phyloP scores from a whole-genome alignment of 371 early-diverging fungal genomes.

The Blyttiomyces sp. region DNA sequence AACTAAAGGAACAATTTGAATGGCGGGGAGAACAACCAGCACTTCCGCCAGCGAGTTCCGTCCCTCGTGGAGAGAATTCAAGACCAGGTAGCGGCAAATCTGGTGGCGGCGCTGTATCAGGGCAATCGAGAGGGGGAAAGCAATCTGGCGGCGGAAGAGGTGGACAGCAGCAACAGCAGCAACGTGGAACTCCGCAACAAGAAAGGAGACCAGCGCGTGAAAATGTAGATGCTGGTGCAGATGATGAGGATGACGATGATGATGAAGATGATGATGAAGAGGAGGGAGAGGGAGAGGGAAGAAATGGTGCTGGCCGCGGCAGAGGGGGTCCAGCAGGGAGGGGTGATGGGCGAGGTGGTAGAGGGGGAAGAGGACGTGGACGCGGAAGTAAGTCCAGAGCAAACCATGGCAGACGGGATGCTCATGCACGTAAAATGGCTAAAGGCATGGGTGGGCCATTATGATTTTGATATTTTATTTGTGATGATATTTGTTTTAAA shows the following conservation, averaged over 20 bases:
- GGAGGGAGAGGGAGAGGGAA: not conserved
- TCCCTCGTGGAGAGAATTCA: no score
- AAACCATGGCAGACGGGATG: slow-evolving; percentile 31
- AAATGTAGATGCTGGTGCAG: not conserved
- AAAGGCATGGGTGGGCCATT: slow-evolving; percentile 24
- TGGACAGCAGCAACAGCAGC: not conserved
- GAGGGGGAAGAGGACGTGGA: slow-evolving; percentile 12
- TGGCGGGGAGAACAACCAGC: slow-evolving; percentile 41
- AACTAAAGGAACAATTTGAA: slow-evolving; percentile 60
- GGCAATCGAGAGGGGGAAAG: no score
- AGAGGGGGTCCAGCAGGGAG: slow-evolving; percentile 11
- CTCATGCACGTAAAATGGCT: slow-evolving; percentile 29
- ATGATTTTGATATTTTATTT: no score
- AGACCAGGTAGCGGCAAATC: no score
- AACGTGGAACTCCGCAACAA: not conserved
- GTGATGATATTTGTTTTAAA: no score
- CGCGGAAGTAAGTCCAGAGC: no score
- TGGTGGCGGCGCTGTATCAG: no score
- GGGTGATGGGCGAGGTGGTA: slow-evolving; percentile 11
- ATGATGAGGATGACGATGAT: slow-evolving; percentile 1
- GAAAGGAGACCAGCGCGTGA: not conserved
- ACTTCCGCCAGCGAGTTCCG: not conserved
- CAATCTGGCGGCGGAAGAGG: no score
- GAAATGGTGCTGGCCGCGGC: slow-evolving; percentile 3
- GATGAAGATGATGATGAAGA: not conserved